Evolutionary conservation across 1,139 yeast species (phyloP).

Genomic region (Arxiozyma bovina): DNA sequence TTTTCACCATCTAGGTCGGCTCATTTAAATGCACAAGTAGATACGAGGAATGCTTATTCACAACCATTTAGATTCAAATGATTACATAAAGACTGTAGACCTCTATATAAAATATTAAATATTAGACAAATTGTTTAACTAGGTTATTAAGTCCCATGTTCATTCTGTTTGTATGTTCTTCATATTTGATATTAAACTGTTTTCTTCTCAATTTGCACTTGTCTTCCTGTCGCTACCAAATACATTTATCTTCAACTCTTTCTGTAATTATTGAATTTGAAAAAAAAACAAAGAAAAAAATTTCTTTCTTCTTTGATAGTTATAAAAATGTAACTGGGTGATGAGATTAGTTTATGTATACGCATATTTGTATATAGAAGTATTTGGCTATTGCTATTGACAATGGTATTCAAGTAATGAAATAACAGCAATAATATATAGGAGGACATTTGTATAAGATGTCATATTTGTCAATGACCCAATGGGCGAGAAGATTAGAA

Average conservation of each 20-base stretch:
- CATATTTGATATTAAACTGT: too few species aligned
- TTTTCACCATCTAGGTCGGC: constrained; percentile 20
- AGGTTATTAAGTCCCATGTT: neutral
- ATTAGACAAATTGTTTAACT: neutral
- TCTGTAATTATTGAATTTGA: neutral
- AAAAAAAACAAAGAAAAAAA: too few species aligned
- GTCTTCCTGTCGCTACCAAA: neutral
- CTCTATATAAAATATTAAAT: neutral
- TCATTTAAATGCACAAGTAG: constrained; percentile 16
- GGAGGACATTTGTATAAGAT: neutral
- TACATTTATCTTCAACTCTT: too few species aligned
- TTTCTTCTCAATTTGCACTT: too few species aligned
- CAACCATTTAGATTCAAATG: constrained; percentile 21
- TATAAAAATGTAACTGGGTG: neutral
- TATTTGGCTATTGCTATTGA: neutral
- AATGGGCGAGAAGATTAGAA: constrained; percentile 29
- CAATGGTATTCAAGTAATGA: neutral
- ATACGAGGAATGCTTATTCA: constrained; percentile 26
- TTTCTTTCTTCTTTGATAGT: too few species aligned
- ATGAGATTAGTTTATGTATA: neutral
- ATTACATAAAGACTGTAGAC: too few species aligned
- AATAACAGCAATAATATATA: neutral
- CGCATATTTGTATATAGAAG: too few species aligned
- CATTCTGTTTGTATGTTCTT: neutral
- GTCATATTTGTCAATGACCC: constrained; percentile 25